Conservation (phyloP, 352 stramenopile species). For the Elongisporangium prolatum region DNA sequence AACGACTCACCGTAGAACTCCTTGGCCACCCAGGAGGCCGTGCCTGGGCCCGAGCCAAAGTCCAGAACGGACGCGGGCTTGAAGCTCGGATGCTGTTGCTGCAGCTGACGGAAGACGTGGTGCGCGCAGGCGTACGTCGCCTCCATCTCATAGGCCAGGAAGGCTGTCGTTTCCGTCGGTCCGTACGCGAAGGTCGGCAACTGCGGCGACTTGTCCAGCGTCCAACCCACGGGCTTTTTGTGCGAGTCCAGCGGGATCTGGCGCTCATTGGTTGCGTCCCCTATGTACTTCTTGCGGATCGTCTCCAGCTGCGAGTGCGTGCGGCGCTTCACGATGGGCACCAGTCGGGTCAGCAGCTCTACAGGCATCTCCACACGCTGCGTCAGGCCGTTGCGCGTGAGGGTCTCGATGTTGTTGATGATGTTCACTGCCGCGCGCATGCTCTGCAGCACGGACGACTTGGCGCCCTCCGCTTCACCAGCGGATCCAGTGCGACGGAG, state of each 20-base stretch:
- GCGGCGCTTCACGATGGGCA: conserved; percentile 50
- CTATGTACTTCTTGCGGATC: conserved; percentile 48
- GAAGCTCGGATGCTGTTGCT: conserved; percentile 48
- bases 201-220: conserved; percentile 59
- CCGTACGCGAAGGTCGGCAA: conserved; percentile 67
- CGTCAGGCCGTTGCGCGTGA: conserved; percentile 59
- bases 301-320: conserved; percentile 78
- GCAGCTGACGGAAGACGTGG: conserved; percentile 64
- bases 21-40: conserved; percentile 71
- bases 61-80: conserved; percentile 63
- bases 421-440: conserved; percentile 33
- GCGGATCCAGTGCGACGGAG: conserved; percentile 27
- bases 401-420: conserved; percentile 50
- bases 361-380: conserved; percentile 71
- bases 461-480: background rate
- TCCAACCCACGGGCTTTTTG: conserved; percentile 75
- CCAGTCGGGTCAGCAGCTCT: conserved; percentile 53
- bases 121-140: conserved; percentile 61
- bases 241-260: conserved; percentile 71
- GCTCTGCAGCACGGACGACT: background rate
- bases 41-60: conserved; percentile 73
- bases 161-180: conserved; percentile 66
- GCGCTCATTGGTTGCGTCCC: conserved; percentile 41
- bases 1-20: conserved; percentile 62
- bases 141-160: conserved; percentile 73